These are phyloP conservation scores for Chlorella variabilis DNA, from an alignment of 163 green algal genomes.

Conservation along the genomic window DNA sequence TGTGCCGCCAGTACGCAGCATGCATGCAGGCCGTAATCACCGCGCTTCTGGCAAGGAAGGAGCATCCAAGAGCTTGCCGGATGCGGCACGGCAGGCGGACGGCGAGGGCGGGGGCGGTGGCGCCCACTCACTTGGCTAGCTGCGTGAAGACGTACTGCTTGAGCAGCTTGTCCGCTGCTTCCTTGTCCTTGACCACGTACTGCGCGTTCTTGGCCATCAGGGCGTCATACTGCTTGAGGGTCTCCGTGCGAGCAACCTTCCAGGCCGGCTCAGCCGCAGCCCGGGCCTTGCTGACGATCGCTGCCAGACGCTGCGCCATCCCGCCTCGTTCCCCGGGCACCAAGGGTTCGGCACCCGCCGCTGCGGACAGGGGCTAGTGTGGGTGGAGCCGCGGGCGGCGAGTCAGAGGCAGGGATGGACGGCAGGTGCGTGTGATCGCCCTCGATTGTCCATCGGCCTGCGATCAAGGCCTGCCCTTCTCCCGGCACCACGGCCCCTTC, in stretches of 20 bases:
- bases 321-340: not conserved
- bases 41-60: too few species aligned
- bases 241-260: slow-evolving; percentile 43
- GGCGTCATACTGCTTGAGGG: slow-evolving; percentile 54
- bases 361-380: not conserved
- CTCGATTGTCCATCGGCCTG: too few species aligned
- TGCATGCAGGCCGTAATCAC: too few species aligned
- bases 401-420: too few species aligned
- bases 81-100: too few species aligned
- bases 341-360: not conserved
- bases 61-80: too few species aligned
- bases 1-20: too few species aligned
- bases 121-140: slow-evolving; percentile 58
- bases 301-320: slow-evolving; percentile 35
- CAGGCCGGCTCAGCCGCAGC: slow-evolving; percentile 48
- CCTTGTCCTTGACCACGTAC: slow-evolving; percentile 75
- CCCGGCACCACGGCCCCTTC: too few species aligned
- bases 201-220: slow-evolving; percentile 63
- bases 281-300: slow-evolving; percentile 52
- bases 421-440: too few species aligned
- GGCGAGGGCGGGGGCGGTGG: not conserved
- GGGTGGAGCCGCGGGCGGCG: not conserved
- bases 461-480: too few species aligned
- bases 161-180: slow-evolving; percentile 63
- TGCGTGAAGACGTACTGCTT: slow-evolving; percentile 78